phyloP scores from a whole-genome alignment of 2,329 filamentous ascomycete species.

The Aureobasidium musti region DNA sequence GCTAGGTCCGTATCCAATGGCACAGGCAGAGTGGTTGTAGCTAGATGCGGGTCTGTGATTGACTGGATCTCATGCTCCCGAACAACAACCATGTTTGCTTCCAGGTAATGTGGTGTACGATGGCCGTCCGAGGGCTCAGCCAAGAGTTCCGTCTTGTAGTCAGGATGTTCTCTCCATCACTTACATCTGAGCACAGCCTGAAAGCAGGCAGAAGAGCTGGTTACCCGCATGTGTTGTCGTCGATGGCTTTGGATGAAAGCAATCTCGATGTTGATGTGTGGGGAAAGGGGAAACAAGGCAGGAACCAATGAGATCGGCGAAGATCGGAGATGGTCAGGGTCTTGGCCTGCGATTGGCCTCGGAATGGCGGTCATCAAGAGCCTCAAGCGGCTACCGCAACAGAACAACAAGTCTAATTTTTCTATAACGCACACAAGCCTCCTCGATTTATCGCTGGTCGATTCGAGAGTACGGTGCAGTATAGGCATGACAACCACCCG shows the following conservation, averaged over 20 bases:
- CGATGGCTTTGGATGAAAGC: not conserved
- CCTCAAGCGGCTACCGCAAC: slow-evolving; percentile 24
- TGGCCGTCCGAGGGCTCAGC: too few relatives aligned
- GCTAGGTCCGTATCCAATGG: too few relatives aligned
- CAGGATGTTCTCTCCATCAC: too few relatives aligned
- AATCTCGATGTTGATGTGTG: not conserved
- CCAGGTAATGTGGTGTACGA: too few relatives aligned
- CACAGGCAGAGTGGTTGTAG: too few relatives aligned
- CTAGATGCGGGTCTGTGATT: too few relatives aligned
- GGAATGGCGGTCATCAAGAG: slow-evolving; percentile 18
- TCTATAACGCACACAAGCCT: not conserved
- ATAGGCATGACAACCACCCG: not conserved
- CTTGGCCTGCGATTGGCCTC: slow-evolving; percentile 22
- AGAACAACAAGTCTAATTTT: slow-evolving; percentile 6
- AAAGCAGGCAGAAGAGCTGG: too few relatives aligned
- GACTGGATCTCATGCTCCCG: too few relatives aligned
- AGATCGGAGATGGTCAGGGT: slow-evolving; percentile 8
- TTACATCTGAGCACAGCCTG: too few relatives aligned
- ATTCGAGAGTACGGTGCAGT: not conserved
- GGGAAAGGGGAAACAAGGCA: not conserved
- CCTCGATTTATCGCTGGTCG: slow-evolving; percentile 11
- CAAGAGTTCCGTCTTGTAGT: too few relatives aligned
- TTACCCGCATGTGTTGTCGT: too few relatives aligned
- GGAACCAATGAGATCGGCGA: slow-evolving; percentile 7
- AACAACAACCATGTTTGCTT: too few relatives aligned